Base-by-base conservation (phyloP, 108 stramenopile genomes). In the Heterococcus sp. region DNA sequence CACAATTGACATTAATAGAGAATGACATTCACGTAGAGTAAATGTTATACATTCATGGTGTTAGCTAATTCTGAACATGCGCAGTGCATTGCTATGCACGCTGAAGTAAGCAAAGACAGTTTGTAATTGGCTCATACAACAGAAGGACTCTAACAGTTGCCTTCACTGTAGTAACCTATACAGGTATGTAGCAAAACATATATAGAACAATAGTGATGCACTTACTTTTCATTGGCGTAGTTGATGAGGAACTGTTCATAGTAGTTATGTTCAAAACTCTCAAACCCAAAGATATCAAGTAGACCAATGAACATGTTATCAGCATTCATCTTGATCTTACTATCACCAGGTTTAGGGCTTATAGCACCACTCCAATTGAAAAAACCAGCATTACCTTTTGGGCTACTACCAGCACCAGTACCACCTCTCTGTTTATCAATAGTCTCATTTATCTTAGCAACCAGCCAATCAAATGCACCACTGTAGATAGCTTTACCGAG, bases 241-340 rank as follows among this genome's bases (percentile, higher is more conserved):
- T 84, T 84, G 87, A 89, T 89, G 65, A 81, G 38, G 31, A 89
- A 84, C 84, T 96, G 95, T 83, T 96, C 95, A 85, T 94, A 95
- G 75, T 78, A 90, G 68, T 87, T 97, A 92, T 75, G 31, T 1
- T 84, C 32, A 73, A 85, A 79, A 0, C 36, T 78, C 75, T 85
- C 88, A 81, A 97, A 97, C 1, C 96, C 96, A 85, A 94, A 97
- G 36, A 97, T 97, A 89, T 97, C 96, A 72, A 97, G 86, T 32
- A 96, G 92, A 3, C 96, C 96, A 83, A 96, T 98, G 76, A 80
- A 88, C 34, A 30, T 65, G 35, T 73, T 71, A 37, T 69, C n/a
- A n/a, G n/a, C n/a, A n/a, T n/a, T n/a, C n/a, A n/a, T n/a, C n/a
- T 34, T 5, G 30, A 37, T 37, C 1, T 33, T 29, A 26, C 58